These are phyloP conservation scores for Scutellaria barbata DNA, from an alignment of 257 asterid species.

Conservation along the genomic window DNA sequence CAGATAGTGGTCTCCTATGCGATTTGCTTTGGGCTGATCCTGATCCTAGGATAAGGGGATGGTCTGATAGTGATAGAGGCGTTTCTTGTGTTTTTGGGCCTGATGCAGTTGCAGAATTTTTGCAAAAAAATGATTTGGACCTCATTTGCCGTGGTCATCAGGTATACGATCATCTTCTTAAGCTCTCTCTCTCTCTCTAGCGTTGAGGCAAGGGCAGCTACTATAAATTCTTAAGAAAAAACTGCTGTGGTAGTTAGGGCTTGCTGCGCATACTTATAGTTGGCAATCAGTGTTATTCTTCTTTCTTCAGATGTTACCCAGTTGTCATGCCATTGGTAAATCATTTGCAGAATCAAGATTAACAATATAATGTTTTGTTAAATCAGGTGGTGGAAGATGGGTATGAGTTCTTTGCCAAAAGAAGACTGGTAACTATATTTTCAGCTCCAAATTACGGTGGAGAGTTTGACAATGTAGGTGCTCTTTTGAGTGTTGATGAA, in stretches of 20 bases:
- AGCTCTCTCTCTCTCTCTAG: neutral
- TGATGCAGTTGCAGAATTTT: slow-evolving; percentile 63
- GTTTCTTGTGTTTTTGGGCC: slow-evolving; percentile 78
- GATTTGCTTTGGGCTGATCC: slow-evolving; percentile 87
- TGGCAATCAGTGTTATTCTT: neutral
- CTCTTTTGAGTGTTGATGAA: slow-evolving; percentile 74
- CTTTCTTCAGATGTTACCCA: neutral
- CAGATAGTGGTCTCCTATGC: slow-evolving; percentile 69
- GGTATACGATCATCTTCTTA: slow-evolving; percentile 44
- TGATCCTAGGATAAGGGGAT: slow-evolving; percentile 64
- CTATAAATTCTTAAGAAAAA: neutral
- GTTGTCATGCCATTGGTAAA: neutral
- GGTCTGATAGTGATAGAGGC: slow-evolving; percentile 79
- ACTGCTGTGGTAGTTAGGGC: neutral
- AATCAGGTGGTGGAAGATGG: slow-evolving; percentile 87
- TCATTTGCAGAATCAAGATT: slow-evolving; percentile 1
- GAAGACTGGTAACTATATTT: slow-evolving; percentile 71
- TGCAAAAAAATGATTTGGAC: slow-evolving; percentile 63
- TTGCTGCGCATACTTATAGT: neutral
- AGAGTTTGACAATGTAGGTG: slow-evolving; percentile 80
- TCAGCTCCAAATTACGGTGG: slow-evolving; percentile 90
- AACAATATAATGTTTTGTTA: neutral
- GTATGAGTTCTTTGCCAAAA: slow-evolving; percentile 75
- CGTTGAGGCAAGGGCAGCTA: neutral
- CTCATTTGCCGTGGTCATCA: slow-evolving; percentile 84